Percentiles rank a stretch among this genome's conserved stretches.
Evolutionary conservation across 1,284 basidiomycete species (phyloP).

Genomic region (Cryptococcus depauperatus): DNA sequence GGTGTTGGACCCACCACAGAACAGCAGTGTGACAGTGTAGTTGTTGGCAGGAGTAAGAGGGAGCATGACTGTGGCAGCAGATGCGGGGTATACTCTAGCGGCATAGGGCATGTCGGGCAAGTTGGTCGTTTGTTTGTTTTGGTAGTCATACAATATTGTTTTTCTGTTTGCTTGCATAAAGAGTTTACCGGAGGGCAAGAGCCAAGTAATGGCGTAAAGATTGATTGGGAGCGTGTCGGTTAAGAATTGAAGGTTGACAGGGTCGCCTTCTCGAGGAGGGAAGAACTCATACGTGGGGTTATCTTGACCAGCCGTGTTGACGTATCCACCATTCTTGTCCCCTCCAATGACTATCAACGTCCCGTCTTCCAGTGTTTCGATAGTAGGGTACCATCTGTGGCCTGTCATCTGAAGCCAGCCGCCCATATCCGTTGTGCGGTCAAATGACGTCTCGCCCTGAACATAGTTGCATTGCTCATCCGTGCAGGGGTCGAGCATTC

Average conservation of each 20-base stretch:
- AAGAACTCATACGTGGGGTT: conserved; percentile 73
- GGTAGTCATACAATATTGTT: conserved; percentile 59
- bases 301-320: conserved; percentile 60
- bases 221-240: conserved; percentile 78
- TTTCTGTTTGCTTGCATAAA: conserved; percentile 71
- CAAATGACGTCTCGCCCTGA: conserved; percentile 53
- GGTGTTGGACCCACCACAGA: conserved; percentile 75
- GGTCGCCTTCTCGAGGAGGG: conserved; percentile 53
- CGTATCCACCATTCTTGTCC: conserved; percentile 51
- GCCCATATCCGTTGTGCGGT: conserved; percentile 27
- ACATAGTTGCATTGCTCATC: conserved; percentile 65
- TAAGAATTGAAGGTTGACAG: conserved; percentile 69
- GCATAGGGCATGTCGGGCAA: conserved; percentile 51
- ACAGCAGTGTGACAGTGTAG: conserved; percentile 74
- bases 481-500: conserved; percentile 65
- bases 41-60: conserved; percentile 82
- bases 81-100: conserved; percentile 83
- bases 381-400: conserved; percentile 71
- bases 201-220: conserved; percentile 75
- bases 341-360: conserved; percentile 49
- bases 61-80: conserved; percentile 80
- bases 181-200: conserved; percentile 61
- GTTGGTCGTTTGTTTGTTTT: conserved; percentile 42
- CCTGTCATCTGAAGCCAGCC: conserved; percentile 65
- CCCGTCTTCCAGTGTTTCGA: conserved; percentile 49